phyloP scores from a whole-genome alignment of 164 flowering plant species.

The Dillenia suffruticosa region DNA sequence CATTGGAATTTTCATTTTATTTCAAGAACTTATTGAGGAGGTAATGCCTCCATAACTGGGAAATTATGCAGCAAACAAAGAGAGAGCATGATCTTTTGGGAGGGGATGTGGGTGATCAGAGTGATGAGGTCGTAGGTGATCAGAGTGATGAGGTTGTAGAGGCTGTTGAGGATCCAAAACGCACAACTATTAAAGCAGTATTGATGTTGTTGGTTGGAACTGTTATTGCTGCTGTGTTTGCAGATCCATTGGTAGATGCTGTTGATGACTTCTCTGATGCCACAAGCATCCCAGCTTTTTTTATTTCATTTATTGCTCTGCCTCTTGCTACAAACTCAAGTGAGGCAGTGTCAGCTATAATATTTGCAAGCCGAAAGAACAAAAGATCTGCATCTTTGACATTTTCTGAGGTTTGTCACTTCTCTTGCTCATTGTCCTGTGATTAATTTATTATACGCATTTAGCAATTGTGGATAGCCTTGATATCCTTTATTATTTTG shows the following conservation, averaged over 20 bases:
- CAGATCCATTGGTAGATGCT: conserved; percentile 87
- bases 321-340: conserved; percentile 94
- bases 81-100: conserved; percentile 41
- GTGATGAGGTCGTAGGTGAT: conserved; percentile 50
- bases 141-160: conserved; percentile 53
- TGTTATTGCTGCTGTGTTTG: conserved; percentile 68
- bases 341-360: conserved; percentile 83
- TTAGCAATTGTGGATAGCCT: too few relatives aligned
- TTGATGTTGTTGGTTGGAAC: conserved; percentile 60
- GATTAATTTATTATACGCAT: too few relatives aligned
- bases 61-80: conserved; percentile 44
- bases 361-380: conserved; percentile 68
- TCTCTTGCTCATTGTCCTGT: too few relatives aligned
- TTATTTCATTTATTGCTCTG: conserved; percentile 79
- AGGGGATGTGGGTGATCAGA: conserved; percentile 41
- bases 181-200: conserved; percentile 51
- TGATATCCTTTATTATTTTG: too few relatives aligned
- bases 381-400: conserved; percentile 71
- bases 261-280: conserved; percentile 78
- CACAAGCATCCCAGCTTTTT: conserved; percentile 81
- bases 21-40: neutral
- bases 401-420: conserved; percentile 72
- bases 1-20: neutral
- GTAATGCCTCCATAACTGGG: too few relatives aligned
- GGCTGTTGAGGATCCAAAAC: conserved; percentile 32